phyloP scores from a whole-genome alignment of 148 eudicot genomes.

The Nepenthes mirabilis region DNA sequence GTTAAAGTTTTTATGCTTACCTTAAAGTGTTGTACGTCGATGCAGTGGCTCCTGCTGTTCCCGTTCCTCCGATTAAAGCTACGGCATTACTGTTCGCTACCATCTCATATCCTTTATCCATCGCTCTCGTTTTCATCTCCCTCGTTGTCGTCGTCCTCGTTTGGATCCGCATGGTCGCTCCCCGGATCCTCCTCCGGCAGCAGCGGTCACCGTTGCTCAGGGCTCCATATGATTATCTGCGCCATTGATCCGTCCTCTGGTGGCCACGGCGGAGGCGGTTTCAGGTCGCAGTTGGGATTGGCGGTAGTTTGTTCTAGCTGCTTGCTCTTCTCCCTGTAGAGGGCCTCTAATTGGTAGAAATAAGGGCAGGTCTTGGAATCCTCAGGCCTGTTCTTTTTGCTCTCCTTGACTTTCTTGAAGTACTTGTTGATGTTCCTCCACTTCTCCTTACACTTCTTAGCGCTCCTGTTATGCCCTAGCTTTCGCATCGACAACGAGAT shows the following conservation, averaged over 20 bases:
- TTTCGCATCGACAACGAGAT: slow-evolving; percentile 45
- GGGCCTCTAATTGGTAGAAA: slow-evolving; percentile 61
- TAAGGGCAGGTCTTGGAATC: slow-evolving; percentile 83
- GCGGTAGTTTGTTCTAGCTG: background rate
- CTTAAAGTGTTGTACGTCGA: slow-evolving; percentile 7
- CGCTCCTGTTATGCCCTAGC: slow-evolving; percentile 52
- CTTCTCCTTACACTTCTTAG: slow-evolving; percentile 81
- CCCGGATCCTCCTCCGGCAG: slow-evolving; percentile 12
- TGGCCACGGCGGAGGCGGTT: background rate
- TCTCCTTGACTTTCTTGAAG: slow-evolving; percentile 84
- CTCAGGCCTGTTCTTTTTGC: slow-evolving; percentile 66
- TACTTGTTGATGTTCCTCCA: slow-evolving; percentile 96
- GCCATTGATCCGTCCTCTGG: slow-evolving; percentile 6
- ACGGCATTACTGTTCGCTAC: slow-evolving; percentile 24
- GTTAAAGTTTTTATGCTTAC: background rate
- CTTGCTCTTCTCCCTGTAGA: slow-evolving; percentile 30
- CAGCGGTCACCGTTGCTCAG: slow-evolving; percentile 68
- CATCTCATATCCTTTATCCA: slow-evolving; percentile 50
- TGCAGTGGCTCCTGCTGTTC: slow-evolving; percentile 11
- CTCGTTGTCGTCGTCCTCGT: slow-evolving; percentile 26
- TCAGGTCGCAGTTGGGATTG: background rate
- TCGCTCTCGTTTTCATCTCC: slow-evolving; percentile 37
- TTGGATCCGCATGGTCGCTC: slow-evolving; percentile 20
- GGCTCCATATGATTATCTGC: slow-evolving; percentile 50
- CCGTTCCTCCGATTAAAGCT: slow-evolving; percentile 11